Evolutionary conservation across 495 filamentous ascomycete genomes (phyloP).

Genomic region (Xylaria castorea): DNA sequence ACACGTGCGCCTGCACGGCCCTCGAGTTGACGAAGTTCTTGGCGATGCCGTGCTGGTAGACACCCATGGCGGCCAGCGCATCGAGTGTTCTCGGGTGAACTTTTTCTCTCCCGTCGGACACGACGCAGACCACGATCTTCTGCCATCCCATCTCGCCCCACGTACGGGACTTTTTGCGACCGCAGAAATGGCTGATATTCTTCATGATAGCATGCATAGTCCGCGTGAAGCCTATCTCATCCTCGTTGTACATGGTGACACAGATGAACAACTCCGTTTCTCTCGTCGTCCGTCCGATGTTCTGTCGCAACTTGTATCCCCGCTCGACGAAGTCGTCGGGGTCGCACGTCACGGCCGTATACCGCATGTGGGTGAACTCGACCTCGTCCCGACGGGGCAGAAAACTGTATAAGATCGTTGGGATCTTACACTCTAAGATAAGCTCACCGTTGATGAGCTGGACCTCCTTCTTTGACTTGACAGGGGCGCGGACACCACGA

Average conservation of each 20-base stretch:
- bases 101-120: constrained; percentile 92
- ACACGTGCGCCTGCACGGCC: constrained; percentile 87
- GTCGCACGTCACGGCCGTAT: constrained; percentile 98
- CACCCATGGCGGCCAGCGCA: constrained; percentile 94
- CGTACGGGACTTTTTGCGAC: constrained; percentile 85
- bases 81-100: constrained; percentile 94
- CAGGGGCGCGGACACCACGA: constrained; percentile 79
- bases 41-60: constrained; percentile 98
- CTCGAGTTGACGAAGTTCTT: constrained; percentile 96
- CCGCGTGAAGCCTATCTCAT: constrained; percentile 92
- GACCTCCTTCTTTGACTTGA: constrained; percentile 94
- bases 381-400: constrained; percentile 88
- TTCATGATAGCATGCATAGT: constrained; percentile 99
- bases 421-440: constrained; percentile 98
- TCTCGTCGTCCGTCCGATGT: constrained; percentile 80
- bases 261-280: constrained; percentile 99
- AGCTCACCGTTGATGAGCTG: constrained; percentile 95
- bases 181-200: constrained; percentile 96
- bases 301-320: constrained; percentile 96
- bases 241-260: constrained; percentile 99
- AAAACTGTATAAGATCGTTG: constrained; percentile 95
- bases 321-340: constrained; percentile 89
- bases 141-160: constrained; percentile 99
- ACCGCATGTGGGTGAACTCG: constrained; percentile 99
- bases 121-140: constrained; percentile 98